These are phyloP conservation scores for Luffa aegyptiaca DNA, from an alignment of 306 rosid genomes.

Conservation along the genomic window DNA sequence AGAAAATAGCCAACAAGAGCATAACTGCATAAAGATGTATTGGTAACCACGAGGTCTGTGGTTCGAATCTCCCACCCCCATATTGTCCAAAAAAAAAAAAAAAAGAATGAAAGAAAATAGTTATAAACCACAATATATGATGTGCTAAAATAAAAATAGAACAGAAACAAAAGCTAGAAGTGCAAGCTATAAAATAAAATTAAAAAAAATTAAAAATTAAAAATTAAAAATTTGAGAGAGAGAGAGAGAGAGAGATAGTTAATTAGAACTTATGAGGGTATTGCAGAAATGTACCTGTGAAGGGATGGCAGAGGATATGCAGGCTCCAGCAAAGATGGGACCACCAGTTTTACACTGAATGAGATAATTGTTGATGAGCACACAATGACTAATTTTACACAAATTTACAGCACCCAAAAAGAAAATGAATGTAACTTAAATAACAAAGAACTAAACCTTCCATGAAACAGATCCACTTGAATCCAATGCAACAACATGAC, in stretches of 20 bases:
- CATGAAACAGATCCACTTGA: slow-evolving; percentile 64
- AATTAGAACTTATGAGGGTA: neutral
- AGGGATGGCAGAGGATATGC: slow-evolving; percentile 58
- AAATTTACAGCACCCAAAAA: neutral
- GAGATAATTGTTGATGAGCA: slow-evolving; percentile 3
- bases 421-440: neutral
- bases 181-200: neutral
- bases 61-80: too few relatives aligned
- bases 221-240: too few relatives aligned
- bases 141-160: neutral
- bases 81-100: too few relatives aligned
- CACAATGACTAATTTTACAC: neutral
- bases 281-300: slow-evolving; percentile 42
- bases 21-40: too few relatives aligned
- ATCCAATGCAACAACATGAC: slow-evolving; percentile 60
- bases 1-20: too few relatives aligned
- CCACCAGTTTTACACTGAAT: slow-evolving; percentile 57
- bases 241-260: neutral
- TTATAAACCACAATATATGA: neutral
- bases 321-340: slow-evolving; percentile 84
- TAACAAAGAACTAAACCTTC: slow-evolving; percentile 41
- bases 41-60: too few relatives aligned
- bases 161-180: neutral
- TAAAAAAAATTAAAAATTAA: too few relatives aligned
- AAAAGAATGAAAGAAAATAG: neutral